phyloP scores from a whole-genome alignment of 768 basidiomycete genomes.

The Trichaptum fuscoviolaceum region DNA sequence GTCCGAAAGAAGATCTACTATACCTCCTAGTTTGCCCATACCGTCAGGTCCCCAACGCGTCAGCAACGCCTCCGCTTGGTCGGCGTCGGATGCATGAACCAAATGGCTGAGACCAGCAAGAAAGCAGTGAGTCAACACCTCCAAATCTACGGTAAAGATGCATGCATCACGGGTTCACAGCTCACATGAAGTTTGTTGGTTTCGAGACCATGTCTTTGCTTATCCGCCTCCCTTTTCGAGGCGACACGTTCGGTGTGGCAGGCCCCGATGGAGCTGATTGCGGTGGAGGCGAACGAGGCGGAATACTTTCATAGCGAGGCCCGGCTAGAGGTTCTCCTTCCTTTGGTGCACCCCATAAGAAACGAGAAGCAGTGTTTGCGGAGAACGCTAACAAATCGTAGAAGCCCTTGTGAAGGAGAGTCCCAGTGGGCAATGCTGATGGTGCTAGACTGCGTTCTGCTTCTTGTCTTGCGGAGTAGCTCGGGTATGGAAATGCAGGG shows the following conservation, averaged over 20 bases:
- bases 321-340: conserved; percentile 47
- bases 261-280: conserved; percentile 23
- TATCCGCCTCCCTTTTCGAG: conserved; percentile 58
- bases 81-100: conserved; percentile 86
- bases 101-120: conserved; percentile 57
- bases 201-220: conserved; percentile 87
- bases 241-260: conserved; percentile 26
- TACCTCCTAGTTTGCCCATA: conserved; percentile 83
- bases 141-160: conserved; percentile 14
- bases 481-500: conserved; percentile 33
- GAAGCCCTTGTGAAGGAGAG: conserved; percentile 84
- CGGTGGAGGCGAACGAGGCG: conserved; percentile 19
- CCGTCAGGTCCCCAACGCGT: conserved; percentile 87
- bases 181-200: conserved; percentile 82
- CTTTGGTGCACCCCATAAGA: conserved; percentile 49
- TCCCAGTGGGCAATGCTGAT: conserved; percentile 58
- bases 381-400: conserved; percentile 79
- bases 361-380: conserved; percentile 54
- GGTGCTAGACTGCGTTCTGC: neutral
- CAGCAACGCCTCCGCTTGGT: conserved; percentile 82
- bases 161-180: conserved; percentile 19
- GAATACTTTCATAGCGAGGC: conserved; percentile 61
- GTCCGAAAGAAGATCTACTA: conserved; percentile 21
- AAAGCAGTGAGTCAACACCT: conserved; percentile 14
- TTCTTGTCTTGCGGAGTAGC: conserved; percentile 20